Evolutionary conservation across 78 protist species (phyloP).

Genomic region (Speleostelium caveatum): DNA sequence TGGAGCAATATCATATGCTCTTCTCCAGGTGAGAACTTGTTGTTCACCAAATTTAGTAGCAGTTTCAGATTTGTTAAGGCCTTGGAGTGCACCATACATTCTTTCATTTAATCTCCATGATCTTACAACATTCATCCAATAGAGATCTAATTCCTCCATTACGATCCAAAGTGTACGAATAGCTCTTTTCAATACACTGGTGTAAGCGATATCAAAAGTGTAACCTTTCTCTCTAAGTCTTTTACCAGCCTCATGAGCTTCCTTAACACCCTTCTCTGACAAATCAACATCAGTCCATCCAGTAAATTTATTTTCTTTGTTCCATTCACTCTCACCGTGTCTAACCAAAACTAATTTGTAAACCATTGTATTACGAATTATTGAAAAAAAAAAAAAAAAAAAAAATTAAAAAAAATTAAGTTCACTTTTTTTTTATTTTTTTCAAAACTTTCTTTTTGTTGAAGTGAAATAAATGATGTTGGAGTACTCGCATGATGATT

Average conservation of each 20-base stretch:
- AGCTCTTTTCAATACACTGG: conserved; percentile 92
- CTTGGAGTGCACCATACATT: conserved; percentile 95
- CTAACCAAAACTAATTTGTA: conserved; percentile 87
- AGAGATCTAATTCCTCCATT: conserved; percentile 78
- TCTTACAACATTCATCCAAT: conserved; percentile 79
- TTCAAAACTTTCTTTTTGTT: background rate
- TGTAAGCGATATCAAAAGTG: conserved; percentile 88
- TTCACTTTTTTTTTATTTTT: background rate
- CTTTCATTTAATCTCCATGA: conserved; percentile 96
- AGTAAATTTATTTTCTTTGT: conserved; percentile 91
- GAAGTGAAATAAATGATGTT: background rate
- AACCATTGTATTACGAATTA: background rate
- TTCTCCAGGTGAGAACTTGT: conserved; percentile 93
- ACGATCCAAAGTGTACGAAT: conserved; percentile 82
- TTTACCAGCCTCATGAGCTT: conserved; percentile 91
- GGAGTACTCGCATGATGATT: background rate
- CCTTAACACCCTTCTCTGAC: conserved; percentile 88
- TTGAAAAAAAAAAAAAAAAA: conserved; percentile 4
- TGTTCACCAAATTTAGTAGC: conserved; percentile 92
- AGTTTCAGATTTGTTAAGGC: conserved; percentile 92
- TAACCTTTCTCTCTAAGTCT: conserved; percentile 46
- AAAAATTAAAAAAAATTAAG: background rate
- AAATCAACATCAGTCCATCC: conserved; percentile 97
- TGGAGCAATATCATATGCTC: conserved; percentile 93
- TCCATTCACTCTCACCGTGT: conserved; percentile 94